Percentiles rank a stretch among this genome's conserved stretches.
Evolutionary conservation across 2,329 filamentous ascomycete genomes (phyloP).

Genomic region (Sarocladium strictum): DNA sequence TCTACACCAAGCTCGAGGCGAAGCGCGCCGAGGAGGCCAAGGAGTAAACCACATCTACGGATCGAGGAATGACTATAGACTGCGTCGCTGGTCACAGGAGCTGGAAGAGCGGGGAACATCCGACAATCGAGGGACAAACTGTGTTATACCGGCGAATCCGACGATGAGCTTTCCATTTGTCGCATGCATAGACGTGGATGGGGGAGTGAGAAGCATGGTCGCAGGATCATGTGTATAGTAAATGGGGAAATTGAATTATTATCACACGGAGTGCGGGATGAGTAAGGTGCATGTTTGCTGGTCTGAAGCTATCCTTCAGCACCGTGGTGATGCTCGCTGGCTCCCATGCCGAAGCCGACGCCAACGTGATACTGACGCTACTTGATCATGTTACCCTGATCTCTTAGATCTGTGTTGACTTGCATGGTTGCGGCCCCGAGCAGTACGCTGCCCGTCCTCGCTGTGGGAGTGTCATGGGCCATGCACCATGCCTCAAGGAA

Average conservation of each 20-base stretch:
- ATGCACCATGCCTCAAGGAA: neutral
- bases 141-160: slow-evolving; percentile 3
- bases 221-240: slow-evolving; percentile 22
- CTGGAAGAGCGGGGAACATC: neutral
- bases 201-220: slow-evolving; percentile 18
- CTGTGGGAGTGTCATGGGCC: too few relatives aligned
- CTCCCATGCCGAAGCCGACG: too few relatives aligned
- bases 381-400: too few relatives aligned
- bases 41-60: slow-evolving; percentile 14
- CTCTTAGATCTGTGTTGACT: too few relatives aligned
- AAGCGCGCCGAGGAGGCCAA: slow-evolving; percentile 39
- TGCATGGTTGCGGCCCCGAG: too few relatives aligned
- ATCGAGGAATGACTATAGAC: neutral
- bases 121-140: neutral
- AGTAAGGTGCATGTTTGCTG: neutral
- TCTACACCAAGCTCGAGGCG: slow-evolving; percentile 53
- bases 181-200: slow-evolving; percentile 10
- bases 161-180: neutral
- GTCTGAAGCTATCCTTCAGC: neutral
- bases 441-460: too few relatives aligned
- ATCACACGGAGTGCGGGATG: neutral
- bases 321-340: too few relatives aligned
- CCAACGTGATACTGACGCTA: too few relatives aligned
- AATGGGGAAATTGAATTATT: slow-evolving; percentile 16
- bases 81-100: neutral